Conservation (phyloP, 164 flowering plant genomes). For the Sextonia rubra region DNA sequence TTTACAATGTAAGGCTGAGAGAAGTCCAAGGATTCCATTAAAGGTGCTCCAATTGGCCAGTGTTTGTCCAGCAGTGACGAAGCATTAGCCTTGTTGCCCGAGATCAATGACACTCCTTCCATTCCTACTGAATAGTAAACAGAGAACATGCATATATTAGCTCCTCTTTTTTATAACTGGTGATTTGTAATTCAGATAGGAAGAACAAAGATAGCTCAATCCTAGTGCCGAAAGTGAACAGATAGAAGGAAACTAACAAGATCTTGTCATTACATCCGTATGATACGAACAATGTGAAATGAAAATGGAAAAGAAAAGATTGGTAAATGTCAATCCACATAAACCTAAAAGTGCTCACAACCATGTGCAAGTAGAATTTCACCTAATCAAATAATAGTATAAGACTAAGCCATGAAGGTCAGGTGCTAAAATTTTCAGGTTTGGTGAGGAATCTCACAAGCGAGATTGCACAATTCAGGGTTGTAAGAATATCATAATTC, state of each 20-base stretch:
- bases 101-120: constrained; percentile 17
- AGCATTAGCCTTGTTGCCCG: constrained; percentile 29
- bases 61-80: constrained; percentile 42
- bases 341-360: neutral
- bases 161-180: too few relatives aligned
- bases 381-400: neutral
- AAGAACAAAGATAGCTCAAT: too few relatives aligned
- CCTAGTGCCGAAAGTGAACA: neutral
- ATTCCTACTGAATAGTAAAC: constrained; percentile 5
- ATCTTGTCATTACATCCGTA: neutral
- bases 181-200: too few relatives aligned
- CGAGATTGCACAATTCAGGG: neutral
- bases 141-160: neutral
- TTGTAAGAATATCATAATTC: too few relatives aligned
- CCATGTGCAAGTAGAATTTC: neutral
- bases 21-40: constrained; percentile 23
- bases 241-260: neutral
- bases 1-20: constrained; percentile 11
- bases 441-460: neutral
- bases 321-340: neutral
- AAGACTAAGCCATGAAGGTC: neutral
- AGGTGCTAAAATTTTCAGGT: neutral
- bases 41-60: constrained; percentile 24
- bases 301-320: neutral
- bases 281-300: neutral